Evolutionary conservation across 371 early-diverging fungal species (phyloP).

Genomic region (Mortierella sp.): DNA sequence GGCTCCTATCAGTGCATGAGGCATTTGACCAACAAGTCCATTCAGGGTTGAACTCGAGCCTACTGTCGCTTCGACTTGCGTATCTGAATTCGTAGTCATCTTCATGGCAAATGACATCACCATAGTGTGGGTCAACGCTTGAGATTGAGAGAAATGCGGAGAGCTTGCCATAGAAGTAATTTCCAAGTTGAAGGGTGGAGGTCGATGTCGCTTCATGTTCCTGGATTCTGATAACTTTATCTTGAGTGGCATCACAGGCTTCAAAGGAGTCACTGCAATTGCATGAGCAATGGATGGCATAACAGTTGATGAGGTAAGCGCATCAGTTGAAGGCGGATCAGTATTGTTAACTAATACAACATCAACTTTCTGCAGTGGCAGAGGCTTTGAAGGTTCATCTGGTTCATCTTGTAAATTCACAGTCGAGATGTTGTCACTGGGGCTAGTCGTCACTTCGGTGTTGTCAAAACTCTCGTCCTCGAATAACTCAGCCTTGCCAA

Average conservation of each 20-base stretch:
- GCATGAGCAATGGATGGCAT: background rate
- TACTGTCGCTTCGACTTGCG: background rate
- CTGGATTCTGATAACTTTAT: background rate
- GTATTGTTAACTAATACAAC: no score
- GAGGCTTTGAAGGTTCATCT: background rate
- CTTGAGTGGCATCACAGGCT: background rate
- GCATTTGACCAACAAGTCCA: background rate
- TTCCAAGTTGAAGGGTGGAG: background rate
- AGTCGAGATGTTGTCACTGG: background rate
- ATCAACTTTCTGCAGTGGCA: background rate
- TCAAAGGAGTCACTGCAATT: background rate
- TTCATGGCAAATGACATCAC: background rate
- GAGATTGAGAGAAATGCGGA: background rate
- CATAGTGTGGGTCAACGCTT: background rate
- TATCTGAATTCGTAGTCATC: background rate
- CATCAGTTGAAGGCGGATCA: background rate
- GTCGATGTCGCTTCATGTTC: background rate
- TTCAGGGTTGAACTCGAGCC: no score
- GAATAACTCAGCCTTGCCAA: background rate
- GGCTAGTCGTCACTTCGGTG: background rate
- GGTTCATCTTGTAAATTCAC: background rate
- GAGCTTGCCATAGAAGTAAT: background rate
- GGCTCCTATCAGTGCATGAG: background rate
- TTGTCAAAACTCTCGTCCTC: background rate
- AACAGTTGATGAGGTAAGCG: background rate